Evolutionary conservation across 495 filamentous ascomycete genomes (phyloP), one percentile per base, ranked within the genome.

Genomic region (Penicillium coffeae): DNA sequence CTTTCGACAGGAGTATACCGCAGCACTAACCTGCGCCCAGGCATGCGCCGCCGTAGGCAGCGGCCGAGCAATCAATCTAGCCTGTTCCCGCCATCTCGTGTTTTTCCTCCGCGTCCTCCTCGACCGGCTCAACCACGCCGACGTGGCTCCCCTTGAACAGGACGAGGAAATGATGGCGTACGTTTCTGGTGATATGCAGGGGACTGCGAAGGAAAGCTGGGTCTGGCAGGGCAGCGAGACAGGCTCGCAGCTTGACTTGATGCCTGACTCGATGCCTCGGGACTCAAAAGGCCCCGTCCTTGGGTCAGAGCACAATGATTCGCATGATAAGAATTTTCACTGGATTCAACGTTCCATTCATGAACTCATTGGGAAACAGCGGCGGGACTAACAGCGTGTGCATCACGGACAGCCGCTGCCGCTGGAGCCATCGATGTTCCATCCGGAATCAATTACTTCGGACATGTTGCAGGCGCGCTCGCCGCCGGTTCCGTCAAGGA

Each of bases 141-240:
- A n/a, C n/a, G n/a, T n/a, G n/a, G n/a, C n/a, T n/a, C n/a, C n/a
- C n/a, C n/a, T n/a, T n/a, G n/a, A n/a, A n/a, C n/a, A n/a, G n/a
- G n/a, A n/a, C n/a, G n/a, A n/a, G n/a, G n/a, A n/a, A n/a, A n/a
- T n/a, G n/a, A 71, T 97, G 25, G 88, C 84, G 1, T 95, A 96
- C 61, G 84, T 87, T 1, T 92, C 87, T 18, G 89, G 85, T 0
- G 93, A 98, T 65, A 79, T 96, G 66, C 93, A 97, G 64, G 88
- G 86, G n/a, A 79, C 78, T 34, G 72, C 73, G 5, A 87, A 93
- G 18, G 84, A 81, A 20, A 81, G 82, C 20, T 97, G 92, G 92
- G 79, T 92, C 13, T 98, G 93, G 93, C 72, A 82, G 36, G 88
- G 81, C 20, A 79, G 76, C 49, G 89, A 82, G 55, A 71, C 67